phyloP scores from a whole-genome alignment of 2,329 filamentous ascomycete genomes.

The Chaetothyriales sp. region DNA sequence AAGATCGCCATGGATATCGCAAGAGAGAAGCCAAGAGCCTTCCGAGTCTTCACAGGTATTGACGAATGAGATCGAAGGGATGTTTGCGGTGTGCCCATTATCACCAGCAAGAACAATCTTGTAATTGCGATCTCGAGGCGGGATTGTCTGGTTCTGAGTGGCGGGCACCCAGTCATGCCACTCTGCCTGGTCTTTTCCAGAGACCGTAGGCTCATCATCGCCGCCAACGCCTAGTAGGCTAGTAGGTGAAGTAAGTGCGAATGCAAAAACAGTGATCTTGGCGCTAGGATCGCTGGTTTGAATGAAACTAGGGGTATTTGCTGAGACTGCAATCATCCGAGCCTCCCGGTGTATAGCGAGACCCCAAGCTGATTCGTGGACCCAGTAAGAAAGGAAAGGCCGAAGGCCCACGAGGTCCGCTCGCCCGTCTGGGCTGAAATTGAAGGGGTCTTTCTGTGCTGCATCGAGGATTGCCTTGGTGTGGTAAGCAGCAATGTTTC shows the following conservation, averaged over 20 bases:
- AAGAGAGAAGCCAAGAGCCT: constrained; percentile 44
- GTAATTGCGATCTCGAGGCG: constrained; percentile 28
- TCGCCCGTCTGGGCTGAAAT: constrained; percentile 16
- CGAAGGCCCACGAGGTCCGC: constrained; percentile 25
- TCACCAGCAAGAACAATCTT: constrained; percentile 27
- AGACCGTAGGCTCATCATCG: not conserved
- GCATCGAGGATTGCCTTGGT: constrained; percentile 39
- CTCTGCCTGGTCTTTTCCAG: constrained; percentile 3
- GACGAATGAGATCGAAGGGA: constrained; percentile 45
- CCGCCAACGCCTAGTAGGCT: constrained; percentile 6
- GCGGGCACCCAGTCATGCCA: constrained; percentile 13
- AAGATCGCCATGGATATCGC: constrained; percentile 40
- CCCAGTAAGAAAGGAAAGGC: constrained; percentile 61
- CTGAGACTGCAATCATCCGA: constrained; percentile 73
- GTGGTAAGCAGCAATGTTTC: constrained; percentile 60
- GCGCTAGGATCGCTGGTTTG: constrained; percentile 12
- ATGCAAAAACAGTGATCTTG: constrained; percentile 19
- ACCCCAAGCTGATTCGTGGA: constrained; percentile 74
- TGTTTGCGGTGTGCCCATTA: constrained; percentile 34
- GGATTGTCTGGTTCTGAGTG: not conserved
- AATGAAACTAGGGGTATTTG: constrained; percentile 43
- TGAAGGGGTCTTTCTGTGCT: constrained; percentile 25
- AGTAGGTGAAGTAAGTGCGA: constrained; percentile 26
- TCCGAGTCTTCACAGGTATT: constrained; percentile 43
- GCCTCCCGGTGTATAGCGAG: constrained; percentile 66